phyloP scores from a whole-genome alignment of 345 rosid species.

The Mangifera indica region DNA sequence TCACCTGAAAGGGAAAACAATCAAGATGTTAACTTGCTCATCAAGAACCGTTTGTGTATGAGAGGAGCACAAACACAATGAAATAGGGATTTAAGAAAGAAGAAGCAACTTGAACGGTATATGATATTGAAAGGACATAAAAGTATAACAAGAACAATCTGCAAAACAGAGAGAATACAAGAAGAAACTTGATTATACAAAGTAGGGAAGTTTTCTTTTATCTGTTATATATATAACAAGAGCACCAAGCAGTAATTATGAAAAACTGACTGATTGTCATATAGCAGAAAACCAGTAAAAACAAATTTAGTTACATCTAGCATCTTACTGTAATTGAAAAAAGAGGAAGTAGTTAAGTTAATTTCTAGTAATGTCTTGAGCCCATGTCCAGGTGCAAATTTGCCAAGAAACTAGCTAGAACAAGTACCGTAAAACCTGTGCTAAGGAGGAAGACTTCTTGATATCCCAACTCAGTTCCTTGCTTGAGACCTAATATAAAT shows the following conservation, averaged over 20 bases:
- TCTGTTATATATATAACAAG: background rate
- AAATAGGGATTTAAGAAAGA: constrained; percentile 34
- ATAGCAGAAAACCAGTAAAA: background rate
- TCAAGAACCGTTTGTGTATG: background rate
- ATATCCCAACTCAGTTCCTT: constrained; percentile 63
- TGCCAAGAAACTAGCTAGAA: constrained; percentile 49
- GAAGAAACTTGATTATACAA: background rate
- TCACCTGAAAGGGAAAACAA: constrained; percentile 43
- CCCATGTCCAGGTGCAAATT: constrained; percentile 56
- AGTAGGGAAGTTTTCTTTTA: background rate
- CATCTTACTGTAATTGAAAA: constrained; percentile 49
- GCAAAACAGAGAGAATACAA: constrained; percentile 6
- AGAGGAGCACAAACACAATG: constrained; percentile 45
- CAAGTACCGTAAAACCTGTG: constrained; percentile 61
- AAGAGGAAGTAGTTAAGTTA: constrained; percentile 61
- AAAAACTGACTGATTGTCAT: background rate
- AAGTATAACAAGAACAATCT: constrained; percentile 46
- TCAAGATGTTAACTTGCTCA: constrained; percentile 2
- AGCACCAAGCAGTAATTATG: background rate
- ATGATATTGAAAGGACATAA: constrained; percentile 57
- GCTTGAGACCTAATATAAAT: constrained; percentile 70
- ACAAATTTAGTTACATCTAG: constrained; percentile 11
- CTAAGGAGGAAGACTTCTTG: constrained; percentile 63
- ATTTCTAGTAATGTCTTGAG: constrained; percentile 38
- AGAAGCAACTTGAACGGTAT: constrained; percentile 45